phyloP scores from a whole-genome alignment of 495 filamentous ascomycete species.

The Penicillium parvum region DNA sequence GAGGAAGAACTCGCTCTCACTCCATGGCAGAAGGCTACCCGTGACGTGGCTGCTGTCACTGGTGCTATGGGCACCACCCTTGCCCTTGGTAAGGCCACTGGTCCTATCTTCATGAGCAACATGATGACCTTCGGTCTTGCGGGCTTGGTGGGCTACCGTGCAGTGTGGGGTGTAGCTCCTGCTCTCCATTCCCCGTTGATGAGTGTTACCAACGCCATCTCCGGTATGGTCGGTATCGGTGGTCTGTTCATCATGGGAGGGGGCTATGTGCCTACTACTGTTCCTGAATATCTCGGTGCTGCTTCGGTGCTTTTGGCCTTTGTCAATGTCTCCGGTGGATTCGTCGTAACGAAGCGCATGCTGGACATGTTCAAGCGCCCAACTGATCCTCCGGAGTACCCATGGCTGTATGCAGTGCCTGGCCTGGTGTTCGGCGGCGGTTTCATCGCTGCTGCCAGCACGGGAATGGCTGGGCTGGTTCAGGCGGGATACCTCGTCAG shows the following conservation, averaged over 20 bases:
- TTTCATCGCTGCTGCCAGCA: slow-evolving; percentile 67
- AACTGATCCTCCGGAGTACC: slow-evolving; percentile 77
- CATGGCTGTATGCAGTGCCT: slow-evolving; percentile 75
- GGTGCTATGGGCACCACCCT: slow-evolving; percentile 68
- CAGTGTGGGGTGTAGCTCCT: slow-evolving; percentile 73
- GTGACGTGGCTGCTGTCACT: slow-evolving; percentile 64
- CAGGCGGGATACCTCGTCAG: slow-evolving; percentile 79
- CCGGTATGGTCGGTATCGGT: slow-evolving; percentile 77
- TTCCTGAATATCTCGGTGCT: slow-evolving; percentile 75
- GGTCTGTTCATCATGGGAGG: slow-evolving; percentile 79
- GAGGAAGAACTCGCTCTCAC: slow-evolving; percentile 60
- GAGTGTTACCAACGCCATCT: slow-evolving; percentile 85
- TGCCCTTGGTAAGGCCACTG: slow-evolving; percentile 69
- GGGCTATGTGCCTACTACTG: slow-evolving; percentile 63
- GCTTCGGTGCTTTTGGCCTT: slow-evolving; percentile 74
- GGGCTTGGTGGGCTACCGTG: slow-evolving; percentile 73
- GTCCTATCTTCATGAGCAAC: slow-evolving; percentile 77
- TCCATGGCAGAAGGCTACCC: slow-evolving; percentile 69
- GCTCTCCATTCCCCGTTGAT: slow-evolving; percentile 78
- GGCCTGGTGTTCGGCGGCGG: slow-evolving; percentile 70
- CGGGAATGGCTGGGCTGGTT: slow-evolving; percentile 72
- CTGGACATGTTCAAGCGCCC: slow-evolving; percentile 85
- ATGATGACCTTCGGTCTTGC: slow-evolving; percentile 75
- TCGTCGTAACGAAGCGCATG: slow-evolving; percentile 84
- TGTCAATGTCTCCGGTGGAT: slow-evolving; percentile 77